phyloP scores from a whole-genome alignment of 2,329 filamentous ascomycete species.

The Laburnicola sp. region DNA sequence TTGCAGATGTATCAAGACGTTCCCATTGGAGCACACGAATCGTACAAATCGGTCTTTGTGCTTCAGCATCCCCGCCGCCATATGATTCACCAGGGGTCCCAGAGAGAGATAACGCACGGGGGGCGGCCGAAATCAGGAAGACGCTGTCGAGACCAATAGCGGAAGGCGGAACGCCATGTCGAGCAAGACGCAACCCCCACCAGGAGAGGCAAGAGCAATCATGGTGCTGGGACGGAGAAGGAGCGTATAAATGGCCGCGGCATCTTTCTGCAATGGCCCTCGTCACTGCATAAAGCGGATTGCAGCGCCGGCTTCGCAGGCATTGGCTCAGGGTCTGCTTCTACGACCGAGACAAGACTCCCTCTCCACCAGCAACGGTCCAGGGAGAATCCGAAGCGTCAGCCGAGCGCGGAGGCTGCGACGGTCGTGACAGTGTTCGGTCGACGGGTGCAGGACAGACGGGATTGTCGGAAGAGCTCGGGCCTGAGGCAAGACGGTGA shows the following conservation, averaged over 20 bases:
- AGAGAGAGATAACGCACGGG: constrained; percentile 28
- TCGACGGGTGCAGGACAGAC: not conserved
- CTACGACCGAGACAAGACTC: constrained; percentile 32
- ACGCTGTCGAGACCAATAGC: constrained; percentile 37
- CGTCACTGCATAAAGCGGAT: constrained; percentile 31
- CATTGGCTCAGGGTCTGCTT: constrained; percentile 29
- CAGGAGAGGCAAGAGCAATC: constrained; percentile 37
- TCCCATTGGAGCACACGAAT: constrained; percentile 1
- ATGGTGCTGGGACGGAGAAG: constrained; percentile 20
- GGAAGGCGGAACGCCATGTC: constrained; percentile 36
- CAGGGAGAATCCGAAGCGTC: constrained; percentile 20
- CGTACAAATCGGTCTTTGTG: constrained; percentile 4
- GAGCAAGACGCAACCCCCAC: constrained; percentile 35
- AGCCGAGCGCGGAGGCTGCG: not conserved
- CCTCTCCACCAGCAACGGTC: constrained; percentile 22
- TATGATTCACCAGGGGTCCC: constrained; percentile 33
- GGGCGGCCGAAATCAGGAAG: constrained; percentile 33
- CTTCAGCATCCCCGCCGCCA: constrained; percentile 18
- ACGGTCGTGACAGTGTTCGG: not conserved
- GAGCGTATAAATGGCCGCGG: constrained; percentile 41
- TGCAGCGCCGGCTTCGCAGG: constrained; percentile 27
- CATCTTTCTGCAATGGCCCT: constrained; percentile 28
- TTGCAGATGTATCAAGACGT: not conserved
- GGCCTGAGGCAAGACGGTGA: constrained; percentile 14
- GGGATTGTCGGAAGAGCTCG: constrained; percentile 31